Evolutionary conservation across 192 early-diverging fungal genomes (phyloP), one percentile per base, ranked within the genome.

Genomic region (Linnemannia schmuckeri): DNA sequence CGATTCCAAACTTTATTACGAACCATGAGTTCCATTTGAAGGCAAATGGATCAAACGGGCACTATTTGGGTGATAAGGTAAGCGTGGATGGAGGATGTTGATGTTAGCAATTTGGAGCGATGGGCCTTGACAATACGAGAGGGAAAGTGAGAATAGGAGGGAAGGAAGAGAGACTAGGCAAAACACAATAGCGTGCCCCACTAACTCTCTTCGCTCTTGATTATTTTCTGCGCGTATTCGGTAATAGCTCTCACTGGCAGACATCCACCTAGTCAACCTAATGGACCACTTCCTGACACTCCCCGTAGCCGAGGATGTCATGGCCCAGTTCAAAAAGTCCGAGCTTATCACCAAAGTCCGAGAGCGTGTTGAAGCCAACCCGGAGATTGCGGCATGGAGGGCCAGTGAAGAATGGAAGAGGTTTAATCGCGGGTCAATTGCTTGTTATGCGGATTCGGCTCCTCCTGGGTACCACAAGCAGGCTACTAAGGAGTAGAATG

Each of bases 11-110:
- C 3, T 84, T 61, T 63, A 75, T 84, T 33, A 33, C n/a, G 37
- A 44, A 75, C 54, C 44, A 78, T 4, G 82, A 84, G 52, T 63
- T 54, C 13, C 82, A 84, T 18, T 40, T 84, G 30, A 68, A 71
- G 44, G 37, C 57, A 2, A 83, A 83, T 30, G 82, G 76, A 6
- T 37, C 52, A 5, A 83, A 77, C 22, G 82, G 82, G 10, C 75
- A 83, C n/a, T 83, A 74, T 44, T 77, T 77, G 66, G 82, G 82
- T 12, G 82, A 83, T 10, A 66, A 77, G 75, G 55, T 83, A 49
- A 75, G 9, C n/a, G 1, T 27, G 22, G 57, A 27, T n/a, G 20
- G 54, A 24, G 54, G 3, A 24, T 61, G 52, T 55, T 22, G 52
- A 10, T 8, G n/a, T 2, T n/a, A 3, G 37, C 37, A 37, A 3